Conservation (phyloP, 768 basidiomycete species). For the Cyclocybe aegerita region DNA sequence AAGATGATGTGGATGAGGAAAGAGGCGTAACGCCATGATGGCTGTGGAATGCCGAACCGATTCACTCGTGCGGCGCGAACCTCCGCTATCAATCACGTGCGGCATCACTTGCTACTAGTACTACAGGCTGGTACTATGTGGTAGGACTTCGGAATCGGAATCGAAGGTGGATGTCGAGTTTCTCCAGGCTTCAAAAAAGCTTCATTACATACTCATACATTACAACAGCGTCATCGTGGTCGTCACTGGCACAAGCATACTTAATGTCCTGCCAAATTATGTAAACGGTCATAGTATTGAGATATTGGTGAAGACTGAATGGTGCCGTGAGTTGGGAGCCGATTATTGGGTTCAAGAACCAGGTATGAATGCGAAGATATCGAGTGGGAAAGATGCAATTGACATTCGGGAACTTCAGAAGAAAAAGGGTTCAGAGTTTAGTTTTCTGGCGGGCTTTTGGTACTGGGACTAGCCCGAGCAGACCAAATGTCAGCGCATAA, state of each 20-base stretch:
- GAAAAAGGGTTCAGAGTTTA: constrained; percentile 10
- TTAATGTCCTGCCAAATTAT: no score
- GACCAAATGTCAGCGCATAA: constrained; percentile 71
- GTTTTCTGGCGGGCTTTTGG: constrained; percentile 43
- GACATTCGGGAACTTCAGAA: not conserved
- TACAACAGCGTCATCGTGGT: not conserved
- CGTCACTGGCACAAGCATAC: not conserved
- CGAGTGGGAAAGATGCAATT: not conserved
- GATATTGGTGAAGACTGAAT: not conserved
- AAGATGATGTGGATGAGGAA: constrained; percentile 3
- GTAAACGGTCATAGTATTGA: no score
- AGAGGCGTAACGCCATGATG: not conserved
- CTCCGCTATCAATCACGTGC: not conserved
- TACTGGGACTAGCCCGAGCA: constrained; percentile 70
- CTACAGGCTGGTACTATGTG: no score
- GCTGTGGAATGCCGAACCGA: not conserved
- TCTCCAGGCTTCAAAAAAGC: not conserved
- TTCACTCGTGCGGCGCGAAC: no score
- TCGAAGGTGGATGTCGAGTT: not conserved
- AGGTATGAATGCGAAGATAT: not conserved
- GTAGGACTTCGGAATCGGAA: not conserved
- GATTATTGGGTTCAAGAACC: no score
- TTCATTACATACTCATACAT: constrained; percentile 3
- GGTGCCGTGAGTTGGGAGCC: not conserved
- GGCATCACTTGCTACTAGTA: no score